Evolutionary conservation across 2,329 filamentous ascomycete genomes (phyloP), one percentile per base, ranked within the genome.

Genomic region (Aspergillus transmontanensis): DNA sequence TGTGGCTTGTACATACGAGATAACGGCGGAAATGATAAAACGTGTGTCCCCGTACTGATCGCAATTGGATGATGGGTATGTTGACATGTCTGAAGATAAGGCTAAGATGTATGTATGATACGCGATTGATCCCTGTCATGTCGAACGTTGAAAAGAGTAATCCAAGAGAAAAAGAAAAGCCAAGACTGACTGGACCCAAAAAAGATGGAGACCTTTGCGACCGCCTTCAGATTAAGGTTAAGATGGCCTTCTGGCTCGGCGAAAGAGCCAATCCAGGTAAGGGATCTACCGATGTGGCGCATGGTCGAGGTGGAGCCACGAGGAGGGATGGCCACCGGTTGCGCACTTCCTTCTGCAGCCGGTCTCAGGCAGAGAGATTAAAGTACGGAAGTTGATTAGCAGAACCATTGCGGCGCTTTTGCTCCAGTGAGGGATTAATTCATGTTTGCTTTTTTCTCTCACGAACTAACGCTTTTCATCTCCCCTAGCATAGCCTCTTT

Each of bases 361-460:
- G 21, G 32, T 34, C 32, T 12, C 10, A 21, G n/a, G 9, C 19
- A 30, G 30, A 34, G 26, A 32, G 16, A 28, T 36, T 36, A 36
- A 36, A 36, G 34, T 36, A 16, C 34, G 34, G 34, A 36, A 16
- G 34, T 36, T 53, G 48, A 34, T 53, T 32, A 48, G 21, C 12
- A 48, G 45, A 41, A 41, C 23, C 45, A 48, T 26, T 48, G 45
- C 45, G 23, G 23, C 28, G 48, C 16, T n/a, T 51, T 51, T 11
- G 6, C 30, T 28, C 32, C 30, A 54, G 50, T 55, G 51, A 55
- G 51, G 51, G 51, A 55, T 55, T 55, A 55, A 16, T 21, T 55
- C 32, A 39, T 39, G 32, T 6, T 54, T 54, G 50, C 50, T 54
- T 54, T 54, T 54, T 54, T 23, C 11, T 45, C n/a, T 21, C 30